These are phyloP conservation scores for Debaryomyces prosopidis DNA, from an alignment of 805 yeast species.

Conservation along the genomic window DNA sequence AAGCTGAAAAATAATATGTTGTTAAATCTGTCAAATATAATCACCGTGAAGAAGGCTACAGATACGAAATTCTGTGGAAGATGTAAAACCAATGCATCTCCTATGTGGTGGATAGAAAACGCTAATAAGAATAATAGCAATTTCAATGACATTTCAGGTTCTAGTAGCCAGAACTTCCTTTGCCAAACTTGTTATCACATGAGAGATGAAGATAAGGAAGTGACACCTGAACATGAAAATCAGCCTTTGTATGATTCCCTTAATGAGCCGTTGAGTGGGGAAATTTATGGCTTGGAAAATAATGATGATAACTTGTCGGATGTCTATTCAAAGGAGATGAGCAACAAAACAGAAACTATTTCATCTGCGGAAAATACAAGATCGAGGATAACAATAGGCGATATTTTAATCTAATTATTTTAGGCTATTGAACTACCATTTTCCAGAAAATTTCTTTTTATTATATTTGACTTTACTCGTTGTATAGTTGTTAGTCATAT, in stretches of 20 bases:
- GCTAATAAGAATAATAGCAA: background rate
- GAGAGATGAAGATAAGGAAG: conserved; percentile 9
- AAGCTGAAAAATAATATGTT: conserved; percentile 3
- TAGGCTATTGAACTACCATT: background rate
- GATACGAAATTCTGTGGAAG: conserved; percentile 14
- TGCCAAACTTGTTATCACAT: conserved; percentile 37
- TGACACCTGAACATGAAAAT: conserved; percentile 14
- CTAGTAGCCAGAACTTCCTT: conserved; percentile 5
- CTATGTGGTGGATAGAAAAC: conserved; percentile 35
- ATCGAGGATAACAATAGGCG: conserved; percentile 20
- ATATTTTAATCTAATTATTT: conserved; percentile 15
- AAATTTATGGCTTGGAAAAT: conserved; percentile 29
- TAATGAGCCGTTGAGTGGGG: conserved; percentile 31
- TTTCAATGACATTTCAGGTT: background rate
- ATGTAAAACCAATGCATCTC: conserved; percentile 30
- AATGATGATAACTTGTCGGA: conserved; percentile 21
- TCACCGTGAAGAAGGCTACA: conserved; percentile 1
- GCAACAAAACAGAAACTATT: background rate
- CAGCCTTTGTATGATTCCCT: conserved; percentile 21
- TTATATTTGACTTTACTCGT: background rate
- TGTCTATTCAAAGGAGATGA: conserved; percentile 6
- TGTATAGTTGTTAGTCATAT: no score
- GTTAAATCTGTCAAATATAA: conserved; percentile 5
- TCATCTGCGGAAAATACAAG: conserved; percentile 8
- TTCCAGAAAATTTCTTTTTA: background rate